Evolutionary conservation across 257 asterid genomes (phyloP).

Genomic region (Anisodus tanguticus): DNA sequence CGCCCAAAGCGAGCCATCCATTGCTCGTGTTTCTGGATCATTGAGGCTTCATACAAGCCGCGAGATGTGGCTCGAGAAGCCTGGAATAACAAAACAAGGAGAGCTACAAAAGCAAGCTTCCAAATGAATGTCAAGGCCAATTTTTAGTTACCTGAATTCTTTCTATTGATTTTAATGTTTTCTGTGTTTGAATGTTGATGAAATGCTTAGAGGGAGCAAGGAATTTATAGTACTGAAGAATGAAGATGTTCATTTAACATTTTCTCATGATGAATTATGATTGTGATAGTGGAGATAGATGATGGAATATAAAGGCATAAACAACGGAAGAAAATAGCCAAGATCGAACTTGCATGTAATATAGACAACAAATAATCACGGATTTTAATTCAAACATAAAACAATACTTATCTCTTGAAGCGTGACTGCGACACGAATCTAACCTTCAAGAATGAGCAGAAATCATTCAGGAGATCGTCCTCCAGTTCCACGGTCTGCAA

Average conservation of each 20-base stretch:
- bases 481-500: too few species aligned
- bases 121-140: not conserved
- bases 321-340: too few species aligned
- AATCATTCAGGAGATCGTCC: too few species aligned
- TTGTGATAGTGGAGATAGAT: not conserved
- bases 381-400: too few species aligned
- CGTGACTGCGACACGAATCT: too few species aligned
- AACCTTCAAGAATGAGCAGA: too few species aligned
- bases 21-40: not conserved
- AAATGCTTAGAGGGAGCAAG: not conserved
- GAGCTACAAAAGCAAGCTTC: not conserved
- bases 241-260: not conserved
- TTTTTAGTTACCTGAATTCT: not conserved
- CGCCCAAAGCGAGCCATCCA: not conserved
- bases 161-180: not conserved
- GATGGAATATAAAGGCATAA: too few species aligned
- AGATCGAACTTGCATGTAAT: too few species aligned
- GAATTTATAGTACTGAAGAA: not conserved
- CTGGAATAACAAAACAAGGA: not conserved
- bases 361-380: too few species aligned
- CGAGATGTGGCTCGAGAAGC: not conserved
- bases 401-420: too few species aligned
- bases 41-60: not conserved
- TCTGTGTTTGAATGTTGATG: not conserved
- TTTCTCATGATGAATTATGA: not conserved